A percentile compares a stretch with the other conserved stretches of the same genome.
These are phyloP conservation scores for Apophysomyces ossiformis DNA, from an alignment of 371 early-diverging fungal genomes.

Conservation along the genomic window DNA sequence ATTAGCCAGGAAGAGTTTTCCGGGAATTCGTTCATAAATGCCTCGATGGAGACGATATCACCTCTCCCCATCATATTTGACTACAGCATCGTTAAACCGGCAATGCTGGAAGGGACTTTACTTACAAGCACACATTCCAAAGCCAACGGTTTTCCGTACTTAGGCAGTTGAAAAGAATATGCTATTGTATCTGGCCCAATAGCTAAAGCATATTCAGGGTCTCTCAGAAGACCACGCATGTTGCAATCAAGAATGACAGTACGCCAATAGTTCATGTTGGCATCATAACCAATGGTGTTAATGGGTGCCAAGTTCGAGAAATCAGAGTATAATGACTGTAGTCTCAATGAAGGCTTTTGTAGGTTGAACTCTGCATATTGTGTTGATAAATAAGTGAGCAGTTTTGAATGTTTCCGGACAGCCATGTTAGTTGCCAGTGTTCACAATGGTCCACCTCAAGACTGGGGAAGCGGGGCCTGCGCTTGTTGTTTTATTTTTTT, in stretches of 20 bases:
- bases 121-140: conserved; percentile 27
- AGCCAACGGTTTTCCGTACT: conserved; percentile 27
- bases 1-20: conserved; percentile 7
- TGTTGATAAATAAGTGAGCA: conserved; percentile 14
- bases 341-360: conserved; percentile 16
- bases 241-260: conserved; percentile 32
- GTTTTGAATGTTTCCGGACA: conserved; percentile 1
- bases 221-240: conserved; percentile 19
- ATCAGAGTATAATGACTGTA: conserved; percentile 26
- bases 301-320: conserved; percentile 21
- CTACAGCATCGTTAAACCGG: neutral
- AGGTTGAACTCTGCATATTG: conserved; percentile 25
- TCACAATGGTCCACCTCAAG: too few species aligned
- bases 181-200: conserved; percentile 13
- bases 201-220: conserved; percentile 12
- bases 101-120: neutral
- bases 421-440: neutral
- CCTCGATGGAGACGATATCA: conserved; percentile 32
- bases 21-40: conserved; percentile 21
- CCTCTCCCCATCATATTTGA: conserved; percentile 21
- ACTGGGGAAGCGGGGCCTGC: too few species aligned
- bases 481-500: neutral
- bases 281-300: conserved; percentile 24
- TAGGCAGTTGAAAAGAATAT: conserved; percentile 17
- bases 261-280: conserved; percentile 30